Conservation (phyloP, 805 yeast species). For the Wickerhamomyces chambardii region DNA sequence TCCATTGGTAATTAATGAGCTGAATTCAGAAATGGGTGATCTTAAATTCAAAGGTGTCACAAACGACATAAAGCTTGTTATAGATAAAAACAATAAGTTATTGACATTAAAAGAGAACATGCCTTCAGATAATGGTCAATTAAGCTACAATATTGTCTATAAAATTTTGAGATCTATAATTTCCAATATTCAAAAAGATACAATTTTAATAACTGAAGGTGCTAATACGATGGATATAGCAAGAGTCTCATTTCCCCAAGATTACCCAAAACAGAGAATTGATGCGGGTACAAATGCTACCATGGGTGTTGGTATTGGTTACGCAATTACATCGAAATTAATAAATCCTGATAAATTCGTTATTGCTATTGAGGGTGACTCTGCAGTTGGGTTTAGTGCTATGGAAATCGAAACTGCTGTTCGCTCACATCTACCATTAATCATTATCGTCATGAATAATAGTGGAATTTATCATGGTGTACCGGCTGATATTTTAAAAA, state of each 20-base stretch:
- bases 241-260: slow-evolving; percentile 48
- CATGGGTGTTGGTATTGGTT: slow-evolving; percentile 70
- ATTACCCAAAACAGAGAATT: slow-evolving; percentile 40
- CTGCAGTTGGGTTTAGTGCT: slow-evolving; percentile 71
- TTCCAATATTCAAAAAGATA: slow-evolving; percentile 16
- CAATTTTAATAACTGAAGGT: slow-evolving; percentile 55
- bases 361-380: slow-evolving; percentile 63
- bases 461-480: slow-evolving; percentile 67
- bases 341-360: slow-evolving; percentile 34
- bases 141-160: slow-evolving; percentile 49
- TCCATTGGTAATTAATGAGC: slow-evolving; percentile 26
- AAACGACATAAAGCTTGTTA: slow-evolving; percentile 3
- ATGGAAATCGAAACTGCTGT: slow-evolving; percentile 68
- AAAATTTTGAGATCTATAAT: slow-evolving; percentile 34
- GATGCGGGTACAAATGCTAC: slow-evolving; percentile 77
- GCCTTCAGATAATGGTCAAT: neutral
- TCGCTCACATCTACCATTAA: slow-evolving; percentile 40
- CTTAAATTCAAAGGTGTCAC: slow-evolving; percentile 26
- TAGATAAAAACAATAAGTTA: slow-evolving; percentile 20
- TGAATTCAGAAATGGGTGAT: slow-evolving; percentile 17
- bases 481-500: slow-evolving; percentile 20
- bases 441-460: slow-evolving; percentile 62
- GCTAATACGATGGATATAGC: slow-evolving; percentile 74
- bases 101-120: slow-evolving; percentile 24
- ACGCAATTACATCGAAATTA: slow-evolving; percentile 53